Conservation (phyloP, 495 filamentous ascomycete species). For the Xylaria bambusicola region DNA sequence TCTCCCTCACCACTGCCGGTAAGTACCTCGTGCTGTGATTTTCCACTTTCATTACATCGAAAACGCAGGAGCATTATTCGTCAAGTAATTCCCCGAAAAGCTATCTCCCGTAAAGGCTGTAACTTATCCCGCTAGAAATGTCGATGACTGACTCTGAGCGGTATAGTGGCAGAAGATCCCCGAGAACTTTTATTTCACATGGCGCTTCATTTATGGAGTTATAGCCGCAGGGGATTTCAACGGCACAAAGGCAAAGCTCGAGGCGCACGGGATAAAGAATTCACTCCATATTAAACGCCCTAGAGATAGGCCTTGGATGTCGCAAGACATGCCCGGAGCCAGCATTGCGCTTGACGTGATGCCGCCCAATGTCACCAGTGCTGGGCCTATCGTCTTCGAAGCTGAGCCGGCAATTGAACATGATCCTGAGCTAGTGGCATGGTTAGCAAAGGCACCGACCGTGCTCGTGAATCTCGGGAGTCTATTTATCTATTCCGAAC, state of each 20-base stretch:
- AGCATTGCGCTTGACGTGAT: constrained; percentile 40
- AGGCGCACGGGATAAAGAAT: constrained; percentile 13
- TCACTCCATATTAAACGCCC: neutral
- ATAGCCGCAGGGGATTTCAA: neutral
- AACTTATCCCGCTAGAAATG: neutral
- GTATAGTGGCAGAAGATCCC: constrained; percentile 37
- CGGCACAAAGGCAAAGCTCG: constrained; percentile 1
- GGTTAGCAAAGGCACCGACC: constrained; percentile 47
- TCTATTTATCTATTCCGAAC: constrained; percentile 28
- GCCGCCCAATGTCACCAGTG: constrained; percentile 48
- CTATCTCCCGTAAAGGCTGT: neutral
- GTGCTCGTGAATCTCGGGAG: constrained; percentile 55
- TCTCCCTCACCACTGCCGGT: constrained; percentile 9
- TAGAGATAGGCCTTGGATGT: constrained; percentile 4
- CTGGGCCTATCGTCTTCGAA: constrained; percentile 42
- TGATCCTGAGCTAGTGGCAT: constrained; percentile 46
- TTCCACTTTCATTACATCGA: neutral
- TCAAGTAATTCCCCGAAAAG: neutral
- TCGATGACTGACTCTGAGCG: neutral
- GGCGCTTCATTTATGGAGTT: constrained; percentile 12
- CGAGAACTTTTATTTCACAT: constrained; percentile 43
- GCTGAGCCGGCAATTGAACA: constrained; percentile 35
- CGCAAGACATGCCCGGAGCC: constrained; percentile 33
- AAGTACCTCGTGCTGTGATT: constrained; percentile 8
- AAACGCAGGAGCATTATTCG: too few relatives aligned